These are phyloP conservation scores for Penicillium maclennaniae DNA, from an alignment of 495 filamentous ascomycete genomes.

Conservation along the genomic window DNA sequence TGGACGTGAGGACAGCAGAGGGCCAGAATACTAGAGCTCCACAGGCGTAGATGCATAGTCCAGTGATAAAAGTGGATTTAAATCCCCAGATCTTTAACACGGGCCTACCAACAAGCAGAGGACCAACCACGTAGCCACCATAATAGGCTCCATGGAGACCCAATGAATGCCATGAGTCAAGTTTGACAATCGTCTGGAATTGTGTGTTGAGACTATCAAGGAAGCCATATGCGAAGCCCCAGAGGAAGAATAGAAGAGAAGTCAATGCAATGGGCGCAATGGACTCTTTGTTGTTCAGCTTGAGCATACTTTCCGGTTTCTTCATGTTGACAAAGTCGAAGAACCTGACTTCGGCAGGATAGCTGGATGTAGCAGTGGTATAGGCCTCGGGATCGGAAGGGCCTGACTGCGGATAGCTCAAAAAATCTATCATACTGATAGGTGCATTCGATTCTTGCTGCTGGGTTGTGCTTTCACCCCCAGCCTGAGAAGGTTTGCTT, in stretches of 20 bases:
- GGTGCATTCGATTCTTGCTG: constrained; percentile 12
- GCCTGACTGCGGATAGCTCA: constrained; percentile 23
- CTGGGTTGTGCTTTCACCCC: constrained; percentile 10
- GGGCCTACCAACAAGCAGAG: constrained; percentile 54
- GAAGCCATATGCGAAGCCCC: constrained; percentile 84
- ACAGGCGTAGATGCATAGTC: constrained; percentile 59
- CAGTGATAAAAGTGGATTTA: constrained; percentile 62
- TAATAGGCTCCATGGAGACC: constrained; percentile 65
- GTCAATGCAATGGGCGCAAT: constrained; percentile 57
- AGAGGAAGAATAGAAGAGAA: constrained; percentile 78
- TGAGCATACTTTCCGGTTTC: constrained; percentile 72
- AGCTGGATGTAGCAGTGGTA: constrained; percentile 28
- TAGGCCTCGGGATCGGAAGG: constrained; percentile 30
- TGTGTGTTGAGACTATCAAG: constrained; percentile 68
- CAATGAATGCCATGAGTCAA: constrained; percentile 47
- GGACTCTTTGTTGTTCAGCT: constrained; percentile 54
- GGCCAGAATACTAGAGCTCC: constrained; percentile 72
- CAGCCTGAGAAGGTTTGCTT: constrained; percentile 14
- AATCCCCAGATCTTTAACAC: constrained; percentile 63
- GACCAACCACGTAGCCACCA: constrained; percentile 56
- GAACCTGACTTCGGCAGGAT: constrained; percentile 43
- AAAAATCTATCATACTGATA: constrained; percentile 35
- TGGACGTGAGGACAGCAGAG: constrained; percentile 63
- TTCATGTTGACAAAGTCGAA: constrained; percentile 87
- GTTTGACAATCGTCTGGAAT: constrained; percentile 46